A percentile compares a stretch with the other conserved stretches of the same genome.
Conservation (phyloP, 1,284 basidiomycete species). For the Neonothopanus nambi region DNA sequence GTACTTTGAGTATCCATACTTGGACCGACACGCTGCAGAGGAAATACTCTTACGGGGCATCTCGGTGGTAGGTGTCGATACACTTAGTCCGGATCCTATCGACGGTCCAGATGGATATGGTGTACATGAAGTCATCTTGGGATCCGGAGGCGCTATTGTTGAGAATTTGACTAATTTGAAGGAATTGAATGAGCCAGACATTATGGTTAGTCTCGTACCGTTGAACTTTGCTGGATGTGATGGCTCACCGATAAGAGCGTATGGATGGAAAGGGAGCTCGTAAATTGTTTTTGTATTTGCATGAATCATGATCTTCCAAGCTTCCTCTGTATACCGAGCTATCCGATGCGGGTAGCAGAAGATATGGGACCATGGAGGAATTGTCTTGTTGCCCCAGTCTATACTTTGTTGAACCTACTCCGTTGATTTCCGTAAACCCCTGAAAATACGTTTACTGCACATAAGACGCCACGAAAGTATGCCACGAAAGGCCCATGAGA, state of each 20-base stretch:
- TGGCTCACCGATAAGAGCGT: slow-evolving; percentile 66
- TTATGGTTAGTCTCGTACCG: slow-evolving; percentile 55
- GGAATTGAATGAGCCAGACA: slow-evolving; percentile 33
- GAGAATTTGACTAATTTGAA: slow-evolving; percentile 64
- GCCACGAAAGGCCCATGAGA: too few relatives aligned
- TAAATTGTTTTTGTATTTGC: too few relatives aligned
- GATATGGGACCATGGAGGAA: too few relatives aligned
- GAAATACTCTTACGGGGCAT: slow-evolving; percentile 51
- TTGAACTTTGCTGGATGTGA: slow-evolving; percentile 58
- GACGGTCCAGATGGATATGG: slow-evolving; percentile 39
- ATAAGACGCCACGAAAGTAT: too few relatives aligned
- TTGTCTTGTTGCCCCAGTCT: too few relatives aligned
- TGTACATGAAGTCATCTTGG: slow-evolving; percentile 58
- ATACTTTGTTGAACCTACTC: too few relatives aligned
- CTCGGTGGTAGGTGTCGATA: slow-evolving; percentile 58
- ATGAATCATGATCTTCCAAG: too few relatives aligned
- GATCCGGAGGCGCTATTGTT: slow-evolving; percentile 59
- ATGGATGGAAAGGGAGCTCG: slow-evolving; percentile 28
- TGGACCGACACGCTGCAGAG: slow-evolving; percentile 52
- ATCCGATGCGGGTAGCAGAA: too few relatives aligned
- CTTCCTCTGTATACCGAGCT: too few relatives aligned
- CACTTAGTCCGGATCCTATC: slow-evolving; percentile 67
- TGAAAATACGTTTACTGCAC: too few relatives aligned
- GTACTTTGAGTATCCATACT: slow-evolving; percentile 66
- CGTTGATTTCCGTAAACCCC: too few relatives aligned